phyloP scores from a whole-genome alignment of 306 rosid genomes.

The Echinosophora koreensis region DNA sequence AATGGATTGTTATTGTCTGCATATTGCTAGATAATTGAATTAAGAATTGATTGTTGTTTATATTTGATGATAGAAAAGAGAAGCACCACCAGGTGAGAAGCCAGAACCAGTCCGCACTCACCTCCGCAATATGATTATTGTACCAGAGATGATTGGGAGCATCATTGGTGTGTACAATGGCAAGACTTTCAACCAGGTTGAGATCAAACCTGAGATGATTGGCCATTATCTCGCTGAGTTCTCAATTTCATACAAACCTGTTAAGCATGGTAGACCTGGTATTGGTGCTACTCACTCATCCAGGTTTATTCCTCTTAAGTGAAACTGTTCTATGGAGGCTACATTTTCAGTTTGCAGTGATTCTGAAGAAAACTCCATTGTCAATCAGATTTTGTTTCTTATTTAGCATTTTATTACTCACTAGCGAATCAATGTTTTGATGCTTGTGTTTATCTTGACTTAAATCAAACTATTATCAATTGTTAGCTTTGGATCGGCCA shows the following conservation, averaged over 20 bases:
- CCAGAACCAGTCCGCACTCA: constrained; percentile 95
- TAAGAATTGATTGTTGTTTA: not conserved
- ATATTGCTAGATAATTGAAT: not conserved
- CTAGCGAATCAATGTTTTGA: constrained; percentile 37
- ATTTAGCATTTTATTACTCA: not conserved
- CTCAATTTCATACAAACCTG: constrained; percentile 95
- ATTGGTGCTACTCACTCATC: constrained; percentile 99
- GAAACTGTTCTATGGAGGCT: constrained; percentile 47
- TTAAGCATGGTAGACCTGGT: constrained; percentile 97
- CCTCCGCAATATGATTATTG: constrained; percentile 91
- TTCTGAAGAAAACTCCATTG: constrained; percentile 38
- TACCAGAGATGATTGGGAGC: constrained; percentile 94
- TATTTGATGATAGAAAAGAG: constrained; percentile 69
- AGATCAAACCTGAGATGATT: constrained; percentile 92
- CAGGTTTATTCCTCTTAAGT: constrained; percentile 97
- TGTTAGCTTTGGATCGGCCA: constrained; percentile 14
- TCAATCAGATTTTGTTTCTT: constrained; percentile 49
- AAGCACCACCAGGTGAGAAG: constrained; percentile 92
- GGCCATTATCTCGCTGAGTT: constrained; percentile 92
- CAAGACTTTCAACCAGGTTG: constrained; percentile 93
- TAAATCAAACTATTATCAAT: not conserved
- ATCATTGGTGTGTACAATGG: constrained; percentile 94
- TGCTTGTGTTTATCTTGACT: constrained; percentile 13
- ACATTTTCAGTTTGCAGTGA: constrained; percentile 39
- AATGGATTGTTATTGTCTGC: not conserved